A percentile compares a stretch with the other conserved stretches of the same genome.
These are phyloP conservation scores for Gymnopilus dilepis DNA, from an alignment of 768 basidiomycete genomes.

Conservation along the genomic window DNA sequence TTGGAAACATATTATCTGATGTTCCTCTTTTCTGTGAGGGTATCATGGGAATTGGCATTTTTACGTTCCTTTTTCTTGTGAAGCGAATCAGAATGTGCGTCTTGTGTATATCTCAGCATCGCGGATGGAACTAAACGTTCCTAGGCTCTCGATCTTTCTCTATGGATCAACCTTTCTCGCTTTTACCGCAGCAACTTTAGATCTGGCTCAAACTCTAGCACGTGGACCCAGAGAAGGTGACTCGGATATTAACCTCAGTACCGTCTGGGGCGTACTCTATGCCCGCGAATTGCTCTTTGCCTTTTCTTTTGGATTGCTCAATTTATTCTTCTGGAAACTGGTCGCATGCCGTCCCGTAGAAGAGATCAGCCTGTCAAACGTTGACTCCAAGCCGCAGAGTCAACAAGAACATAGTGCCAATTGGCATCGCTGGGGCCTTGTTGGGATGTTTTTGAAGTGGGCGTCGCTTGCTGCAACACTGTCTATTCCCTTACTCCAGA, in stretches of 20 bases:
- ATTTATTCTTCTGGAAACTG: slow-evolving; percentile 73
- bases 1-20: slow-evolving; percentile 62
- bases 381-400: slow-evolving; percentile 14
- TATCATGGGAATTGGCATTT: slow-evolving; percentile 64
- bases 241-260: slow-evolving; percentile 26
- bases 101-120: neutral
- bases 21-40: slow-evolving; percentile 73
- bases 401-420: slow-evolving; percentile 54
- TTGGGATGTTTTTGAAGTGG: slow-evolving; percentile 60
- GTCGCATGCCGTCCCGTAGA: slow-evolving; percentile 61
- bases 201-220: slow-evolving; percentile 59
- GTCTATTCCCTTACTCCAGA: slow-evolving; percentile 59
- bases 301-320: slow-evolving; percentile 61
- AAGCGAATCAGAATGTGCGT: slow-evolving; percentile 55
- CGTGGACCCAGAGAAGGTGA: slow-evolving; percentile 36
- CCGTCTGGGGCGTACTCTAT: slow-evolving; percentile 46
- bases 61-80: slow-evolving; percentile 59
- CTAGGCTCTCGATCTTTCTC: slow-evolving; percentile 55
- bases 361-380: slow-evolving; percentile 29
- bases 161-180: slow-evolving; percentile 61
- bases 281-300: slow-evolving; percentile 65
- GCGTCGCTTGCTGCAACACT: slow-evolving; percentile 49
- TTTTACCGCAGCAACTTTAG: slow-evolving; percentile 67
- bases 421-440: slow-evolving; percentile 69
- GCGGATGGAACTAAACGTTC: slow-evolving; percentile 2